Evolutionary conservation across 2,329 filamentous ascomycete species (phyloP).

Genomic region (Plenodomus lindquistii): DNA sequence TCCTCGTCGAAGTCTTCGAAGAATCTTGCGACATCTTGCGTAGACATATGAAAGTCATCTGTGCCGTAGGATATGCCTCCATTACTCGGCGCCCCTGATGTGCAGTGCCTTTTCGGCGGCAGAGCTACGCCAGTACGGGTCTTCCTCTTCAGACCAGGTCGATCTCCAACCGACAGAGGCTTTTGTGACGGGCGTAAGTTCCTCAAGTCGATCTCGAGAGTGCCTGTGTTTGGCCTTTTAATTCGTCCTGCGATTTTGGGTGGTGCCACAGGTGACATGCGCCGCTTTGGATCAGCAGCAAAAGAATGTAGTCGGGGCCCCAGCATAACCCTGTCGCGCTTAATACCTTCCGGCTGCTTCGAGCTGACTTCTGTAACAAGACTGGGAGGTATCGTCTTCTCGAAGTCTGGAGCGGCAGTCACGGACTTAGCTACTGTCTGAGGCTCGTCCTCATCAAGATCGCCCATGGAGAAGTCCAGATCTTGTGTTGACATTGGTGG

Average conservation of each 20-base stretch:
- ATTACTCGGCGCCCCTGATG: not conserved
- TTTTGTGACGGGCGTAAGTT: not conserved
- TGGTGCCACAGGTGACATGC: not conserved
- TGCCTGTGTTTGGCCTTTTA: not conserved
- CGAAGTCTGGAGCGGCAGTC: not conserved
- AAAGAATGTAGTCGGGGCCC: not conserved
- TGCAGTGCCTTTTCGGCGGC: constrained; percentile 2
- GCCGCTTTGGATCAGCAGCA: not conserved
- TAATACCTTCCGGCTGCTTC: not conserved
- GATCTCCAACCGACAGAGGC: constrained; percentile 5
- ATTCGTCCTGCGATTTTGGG: not conserved
- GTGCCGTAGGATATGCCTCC: not conserved
- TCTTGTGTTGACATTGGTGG: constrained; percentile 46
- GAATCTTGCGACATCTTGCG: constrained; percentile 23
- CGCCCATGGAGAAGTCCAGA: constrained; percentile 47
- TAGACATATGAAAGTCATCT: constrained; percentile 21
- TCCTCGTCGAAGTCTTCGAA: constrained; percentile 19
- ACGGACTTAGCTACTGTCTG: not conserved
- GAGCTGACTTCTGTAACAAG: not conserved
- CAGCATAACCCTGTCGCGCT: not conserved
- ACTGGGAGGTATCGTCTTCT: not conserved
- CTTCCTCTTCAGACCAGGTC: constrained; percentile 11
- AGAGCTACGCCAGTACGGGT: not conserved
- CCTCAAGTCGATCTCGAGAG: not conserved
- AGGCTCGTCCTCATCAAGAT: constrained; percentile 39